Percentiles rank a stretch among this genome's conserved stretches.
Conservation (phyloP, 73 alveolate genomes). For the Paraurostyla sp. region DNA sequence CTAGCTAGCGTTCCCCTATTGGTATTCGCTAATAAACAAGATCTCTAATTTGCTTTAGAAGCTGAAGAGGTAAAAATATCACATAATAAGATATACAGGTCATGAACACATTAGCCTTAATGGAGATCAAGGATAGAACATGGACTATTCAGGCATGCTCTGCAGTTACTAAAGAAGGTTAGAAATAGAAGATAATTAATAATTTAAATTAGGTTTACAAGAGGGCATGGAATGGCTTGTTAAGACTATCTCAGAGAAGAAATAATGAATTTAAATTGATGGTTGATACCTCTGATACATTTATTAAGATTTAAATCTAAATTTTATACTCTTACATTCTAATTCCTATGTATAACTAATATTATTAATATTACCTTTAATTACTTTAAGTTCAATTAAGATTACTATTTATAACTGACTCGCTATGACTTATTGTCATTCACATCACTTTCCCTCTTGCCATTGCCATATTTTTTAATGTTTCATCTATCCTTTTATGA, state of each 20-base stretch:
- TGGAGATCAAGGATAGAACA: conserved; percentile 94
- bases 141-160: conserved; percentile 99
- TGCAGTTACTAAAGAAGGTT: conserved; percentile 96
- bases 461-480: neutral
- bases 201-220: conserved; percentile 67
- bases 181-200: neutral
- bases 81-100: conserved; percentile 64
- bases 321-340: too few relatives aligned
- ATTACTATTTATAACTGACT: too few relatives aligned
- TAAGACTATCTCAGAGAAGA: conserved; percentile 81
- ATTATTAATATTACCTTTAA: too few relatives aligned
- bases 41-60: conserved; percentile 93
- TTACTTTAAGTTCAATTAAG: too few relatives aligned
- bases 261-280: conserved; percentile 54
- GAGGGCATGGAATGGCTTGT: conserved; percentile 99
- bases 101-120: conserved; percentile 88
- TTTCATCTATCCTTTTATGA: neutral
- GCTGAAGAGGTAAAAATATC: conserved; percentile 92
- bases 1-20: conserved; percentile 91
- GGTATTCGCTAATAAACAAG: conserved; percentile 96
- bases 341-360: too few relatives aligned
- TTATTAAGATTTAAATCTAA: too few relatives aligned
- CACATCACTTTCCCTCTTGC: neutral
- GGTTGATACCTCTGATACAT: too few relatives aligned
- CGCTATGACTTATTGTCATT: too few relatives aligned